Base-by-base conservation (phyloP, 1,139 yeast genomes). In the Candida freyschussii region DNA sequence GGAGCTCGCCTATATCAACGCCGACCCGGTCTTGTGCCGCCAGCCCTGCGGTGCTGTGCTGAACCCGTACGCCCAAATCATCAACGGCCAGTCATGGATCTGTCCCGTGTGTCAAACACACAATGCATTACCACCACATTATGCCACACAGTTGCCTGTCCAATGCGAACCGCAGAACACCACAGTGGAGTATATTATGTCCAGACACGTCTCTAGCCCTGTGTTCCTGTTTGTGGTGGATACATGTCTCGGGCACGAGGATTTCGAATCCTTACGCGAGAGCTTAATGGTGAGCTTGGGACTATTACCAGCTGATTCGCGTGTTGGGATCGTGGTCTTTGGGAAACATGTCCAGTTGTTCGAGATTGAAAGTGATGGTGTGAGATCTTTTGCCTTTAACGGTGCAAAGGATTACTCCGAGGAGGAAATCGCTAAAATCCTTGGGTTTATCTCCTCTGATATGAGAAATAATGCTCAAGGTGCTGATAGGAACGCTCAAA, bases 141-240 rank as follows among this genome's bases (percentile, higher is more conserved):
- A 63, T 14, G 33, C 28, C 11, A 27, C 24, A 3, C 36, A 34
- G 10, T 7, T 29, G 11, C 45, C 49, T 1, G 14, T 32, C 0
- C 43, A 41, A 20, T 27, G 40, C 5, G 51, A 54, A 21, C 71
- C 73, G 0, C 61, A 59, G 21, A 59, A 62, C 24, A 55, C 78
- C 7, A 75, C 87, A 1, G 65, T 79, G 13, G 91, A 82, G 52
- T 82, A 79, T 49, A 51, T 65, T 8, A 62, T 81, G 15, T 72
- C 75, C 1, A 63, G 70, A 26, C 37, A 33, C 17, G 13, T 11
- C 10, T 58, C 57, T 1, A 34, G 32, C 18, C 75, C 78, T 0
- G 66, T 79, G 6, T 79, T 75, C 50, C 50, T 79, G 21, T 78
- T 67, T 46, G 76, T 80, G n/a, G 75, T 82, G 17, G 93, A 82